Percentiles rank a stretch among this genome's conserved stretches.
Conservation (phyloP, 768 basidiomycete species). For the Agaricus subrufescens region DNA sequence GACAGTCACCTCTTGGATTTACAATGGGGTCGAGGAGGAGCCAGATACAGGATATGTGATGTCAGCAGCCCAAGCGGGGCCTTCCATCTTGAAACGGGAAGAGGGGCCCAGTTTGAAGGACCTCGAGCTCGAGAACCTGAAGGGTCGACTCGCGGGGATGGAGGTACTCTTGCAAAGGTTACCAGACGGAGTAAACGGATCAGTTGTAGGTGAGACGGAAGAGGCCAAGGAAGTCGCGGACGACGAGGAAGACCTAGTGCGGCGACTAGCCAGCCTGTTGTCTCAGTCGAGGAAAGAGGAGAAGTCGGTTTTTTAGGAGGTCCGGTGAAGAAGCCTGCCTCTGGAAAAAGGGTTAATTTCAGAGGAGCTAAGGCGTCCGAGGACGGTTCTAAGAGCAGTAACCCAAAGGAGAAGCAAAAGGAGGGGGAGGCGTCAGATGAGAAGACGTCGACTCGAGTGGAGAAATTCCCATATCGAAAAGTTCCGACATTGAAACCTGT, state of each 20-base stretch:
- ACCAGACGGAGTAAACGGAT: too few species aligned
- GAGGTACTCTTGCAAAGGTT: neutral
- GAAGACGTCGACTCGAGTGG: too few species aligned
- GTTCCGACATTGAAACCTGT: neutral
- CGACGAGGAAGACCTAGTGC: neutral
- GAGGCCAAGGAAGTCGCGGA: neutral
- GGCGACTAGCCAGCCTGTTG: neutral
- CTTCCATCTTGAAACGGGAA: neutral
- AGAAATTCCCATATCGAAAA: neutral
- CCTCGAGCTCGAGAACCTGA: neutral
- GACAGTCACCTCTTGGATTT: neutral
- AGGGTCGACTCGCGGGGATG: neutral
- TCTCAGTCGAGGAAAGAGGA: neutral
- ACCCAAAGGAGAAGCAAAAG: too few species aligned
- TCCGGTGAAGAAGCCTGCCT: constrained; percentile 3
- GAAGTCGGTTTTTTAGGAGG: constrained; percentile 4
- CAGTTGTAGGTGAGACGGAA: too few species aligned
- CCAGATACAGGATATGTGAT: neutral
- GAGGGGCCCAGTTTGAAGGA: too few species aligned
- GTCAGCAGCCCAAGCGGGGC: neutral
- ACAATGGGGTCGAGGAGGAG: neutral
- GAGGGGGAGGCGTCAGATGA: too few species aligned
- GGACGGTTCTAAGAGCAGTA: neutral
- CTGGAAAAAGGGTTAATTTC: neutral
- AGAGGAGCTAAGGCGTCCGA: neutral